These are phyloP conservation scores for Escallonia rubra DNA, from an alignment of 129 eudicot genomes.

Conservation along the genomic window DNA sequence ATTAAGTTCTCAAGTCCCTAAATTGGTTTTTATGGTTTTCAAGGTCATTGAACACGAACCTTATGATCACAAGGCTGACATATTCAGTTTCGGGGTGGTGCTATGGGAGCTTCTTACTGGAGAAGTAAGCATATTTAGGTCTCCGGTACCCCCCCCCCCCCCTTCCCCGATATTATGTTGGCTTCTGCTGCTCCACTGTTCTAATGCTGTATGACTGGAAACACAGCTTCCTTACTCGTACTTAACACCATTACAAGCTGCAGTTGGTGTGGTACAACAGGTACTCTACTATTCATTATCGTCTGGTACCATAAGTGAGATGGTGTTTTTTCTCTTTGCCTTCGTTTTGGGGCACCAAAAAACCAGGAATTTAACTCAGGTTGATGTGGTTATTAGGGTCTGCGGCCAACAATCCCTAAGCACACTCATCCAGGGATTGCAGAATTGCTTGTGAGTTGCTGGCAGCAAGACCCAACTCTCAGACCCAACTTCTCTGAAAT, in stretches of 20 bases:
- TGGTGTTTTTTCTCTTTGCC: background rate
- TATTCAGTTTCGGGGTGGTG: conserved; percentile 71
- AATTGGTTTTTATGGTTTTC: conserved; percentile 32
- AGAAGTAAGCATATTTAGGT: conserved; percentile 40
- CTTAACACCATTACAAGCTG: conserved; percentile 69
- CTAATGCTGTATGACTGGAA: background rate
- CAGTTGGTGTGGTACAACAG: conserved; percentile 69
- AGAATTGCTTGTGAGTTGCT: conserved; percentile 56
- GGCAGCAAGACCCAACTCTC: conserved; percentile 56
- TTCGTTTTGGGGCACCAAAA: too few relatives aligned
- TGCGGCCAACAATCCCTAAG: conserved; percentile 67
- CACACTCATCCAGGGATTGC: conserved; percentile 56
- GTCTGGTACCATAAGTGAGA: background rate
- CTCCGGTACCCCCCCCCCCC: too few relatives aligned
- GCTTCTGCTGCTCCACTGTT: background rate
- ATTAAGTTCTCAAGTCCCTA: background rate
- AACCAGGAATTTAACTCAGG: background rate
- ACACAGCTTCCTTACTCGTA: conserved; percentile 48
- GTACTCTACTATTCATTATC: conserved; percentile 14
- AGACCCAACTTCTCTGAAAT: conserved; percentile 65
- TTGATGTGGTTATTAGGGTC: conserved; percentile 30
- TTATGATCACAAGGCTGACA: conserved; percentile 81
- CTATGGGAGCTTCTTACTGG: conserved; percentile 84
- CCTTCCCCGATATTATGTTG: too few relatives aligned
- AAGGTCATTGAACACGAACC: conserved; percentile 83